These are phyloP conservation scores for Coccomyxa sp. DNA, from an alignment of 139 green algal species.

Conservation along the genomic window DNA sequence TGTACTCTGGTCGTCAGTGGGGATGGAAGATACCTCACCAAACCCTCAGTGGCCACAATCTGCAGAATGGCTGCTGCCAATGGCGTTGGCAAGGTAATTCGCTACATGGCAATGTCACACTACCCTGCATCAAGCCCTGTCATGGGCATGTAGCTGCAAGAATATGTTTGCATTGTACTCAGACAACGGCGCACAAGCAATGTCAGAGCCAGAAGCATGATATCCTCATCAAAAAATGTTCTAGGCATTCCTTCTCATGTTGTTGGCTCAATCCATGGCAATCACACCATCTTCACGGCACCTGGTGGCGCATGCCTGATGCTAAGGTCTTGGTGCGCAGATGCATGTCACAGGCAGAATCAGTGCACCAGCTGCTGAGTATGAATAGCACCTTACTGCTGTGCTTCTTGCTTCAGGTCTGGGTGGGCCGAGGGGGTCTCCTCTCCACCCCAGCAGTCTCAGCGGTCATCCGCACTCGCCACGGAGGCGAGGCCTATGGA, in stretches of 20 bases:
- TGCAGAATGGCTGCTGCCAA: slow-evolving; percentile 86
- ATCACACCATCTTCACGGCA: not conserved
- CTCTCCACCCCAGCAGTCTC: slow-evolving; percentile 88
- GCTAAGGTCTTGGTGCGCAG: slow-evolving; percentile 13
- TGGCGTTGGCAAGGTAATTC: slow-evolving; percentile 34
- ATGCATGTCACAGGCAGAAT: too few relatives aligned
- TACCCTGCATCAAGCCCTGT: too few relatives aligned
- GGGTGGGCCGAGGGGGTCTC: slow-evolving; percentile 54
- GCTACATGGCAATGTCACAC: not conserved
- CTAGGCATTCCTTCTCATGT: too few relatives aligned
- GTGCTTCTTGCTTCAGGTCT: not conserved
- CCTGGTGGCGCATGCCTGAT: not conserved
- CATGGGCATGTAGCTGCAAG: too few relatives aligned
- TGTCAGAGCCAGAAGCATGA: not conserved
- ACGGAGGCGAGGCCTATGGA: slow-evolving; percentile 61
- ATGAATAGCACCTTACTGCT: too few relatives aligned
- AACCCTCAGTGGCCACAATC: slow-evolving; percentile 87
- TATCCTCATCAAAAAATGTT: too few relatives aligned
- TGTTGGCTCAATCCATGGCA: not conserved
- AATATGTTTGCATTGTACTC: too few relatives aligned
- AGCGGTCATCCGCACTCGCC: slow-evolving; percentile 79
- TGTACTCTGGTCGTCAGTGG: slow-evolving; percentile 77
- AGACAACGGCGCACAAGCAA: not conserved
- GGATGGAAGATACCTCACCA: slow-evolving; percentile 90
- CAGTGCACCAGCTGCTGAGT: too few relatives aligned